A percentile compares a stretch with the other conserved stretches of the same genome.
These are phyloP conservation scores for Penicillium bialowiezense DNA, from an alignment of 495 filamentous ascomycete genomes.

Conservation along the genomic window DNA sequence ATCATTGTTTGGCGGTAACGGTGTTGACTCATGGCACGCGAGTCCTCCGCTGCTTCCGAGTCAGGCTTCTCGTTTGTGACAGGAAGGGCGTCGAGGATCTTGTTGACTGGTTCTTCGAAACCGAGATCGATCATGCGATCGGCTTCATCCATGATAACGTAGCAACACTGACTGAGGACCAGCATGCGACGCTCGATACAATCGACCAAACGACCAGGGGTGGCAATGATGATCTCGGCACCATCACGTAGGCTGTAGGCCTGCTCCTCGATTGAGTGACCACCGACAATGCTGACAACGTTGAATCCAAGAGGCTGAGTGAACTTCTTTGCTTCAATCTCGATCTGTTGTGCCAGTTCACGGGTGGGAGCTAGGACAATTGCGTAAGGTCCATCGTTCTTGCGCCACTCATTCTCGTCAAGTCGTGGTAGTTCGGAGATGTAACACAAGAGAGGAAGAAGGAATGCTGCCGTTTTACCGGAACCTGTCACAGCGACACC, in stretches of 20 bases:
- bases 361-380: conserved; percentile 97
- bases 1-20: conserved; percentile 99
- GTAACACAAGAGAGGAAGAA: conserved; percentile 92
- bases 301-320: conserved; percentile 89
- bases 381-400: conserved; percentile 94
- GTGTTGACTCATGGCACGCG: conserved; percentile 77
- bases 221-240: conserved; percentile 98
- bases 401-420: conserved; percentile 71
- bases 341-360: conserved; percentile 97
- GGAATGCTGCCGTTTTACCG: conserved; percentile 95
- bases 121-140: conserved; percentile 99
- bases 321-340: conserved; percentile 91
- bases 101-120: conserved; percentile 97
- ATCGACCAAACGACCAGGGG: conserved; percentile 93
- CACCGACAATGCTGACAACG: conserved; percentile 95
- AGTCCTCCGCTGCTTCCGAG: conserved; percentile 88
- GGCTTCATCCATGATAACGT: conserved; percentile 98
- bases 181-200: conserved; percentile 92
- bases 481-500: conserved; percentile 98
- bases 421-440: conserved; percentile 88
- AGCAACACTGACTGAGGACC: conserved; percentile 93
- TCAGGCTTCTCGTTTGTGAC: conserved; percentile 96
- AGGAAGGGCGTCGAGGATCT: conserved; percentile 96
- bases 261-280: conserved; percentile 93
- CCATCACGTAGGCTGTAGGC: conserved; percentile 90